phyloP scores from a whole-genome alignment of 257 asterid genomes.

The Euphrasia confusa region DNA sequence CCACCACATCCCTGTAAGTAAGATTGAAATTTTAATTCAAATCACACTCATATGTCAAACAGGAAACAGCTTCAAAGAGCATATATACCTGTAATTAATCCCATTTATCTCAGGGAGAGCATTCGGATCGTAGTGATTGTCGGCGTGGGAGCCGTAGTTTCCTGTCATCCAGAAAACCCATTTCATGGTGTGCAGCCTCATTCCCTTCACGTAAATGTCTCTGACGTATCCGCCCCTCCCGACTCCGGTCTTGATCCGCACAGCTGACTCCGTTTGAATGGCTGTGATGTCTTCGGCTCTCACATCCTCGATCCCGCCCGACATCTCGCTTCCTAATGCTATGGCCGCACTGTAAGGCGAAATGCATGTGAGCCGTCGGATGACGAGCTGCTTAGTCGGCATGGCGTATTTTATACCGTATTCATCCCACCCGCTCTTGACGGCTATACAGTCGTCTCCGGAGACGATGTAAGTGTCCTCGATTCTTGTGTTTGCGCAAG shows the following conservation, averaged over 20 bases:
- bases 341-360: conserved; percentile 89
- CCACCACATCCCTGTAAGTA: conserved; percentile 49
- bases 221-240: conserved; percentile 78
- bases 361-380: conserved; percentile 71
- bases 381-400: conserved; percentile 69
- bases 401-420: conserved; percentile 71
- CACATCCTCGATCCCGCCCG: conserved; percentile 83
- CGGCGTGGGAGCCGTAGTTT: conserved; percentile 84
- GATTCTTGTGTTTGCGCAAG: conserved; percentile 78
- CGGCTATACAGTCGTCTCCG: conserved; percentile 82
- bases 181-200: conserved; percentile 77
- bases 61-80: no score
- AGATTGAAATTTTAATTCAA: background rate
- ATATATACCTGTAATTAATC: conserved; percentile 45
- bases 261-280: conserved; percentile 65
- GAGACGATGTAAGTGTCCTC: conserved; percentile 73
- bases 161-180: conserved; percentile 95
- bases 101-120: conserved; percentile 66
- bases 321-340: conserved; percentile 90
- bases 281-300: conserved; percentile 69
- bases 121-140: conserved; percentile 56
- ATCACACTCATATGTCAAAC: no score
- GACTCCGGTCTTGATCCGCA: conserved; percentile 69
- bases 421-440: conserved; percentile 92
- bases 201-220: conserved; percentile 64